phyloP scores from a whole-genome alignment of 139 green algal species.

The Micractinium conductrix region DNA sequence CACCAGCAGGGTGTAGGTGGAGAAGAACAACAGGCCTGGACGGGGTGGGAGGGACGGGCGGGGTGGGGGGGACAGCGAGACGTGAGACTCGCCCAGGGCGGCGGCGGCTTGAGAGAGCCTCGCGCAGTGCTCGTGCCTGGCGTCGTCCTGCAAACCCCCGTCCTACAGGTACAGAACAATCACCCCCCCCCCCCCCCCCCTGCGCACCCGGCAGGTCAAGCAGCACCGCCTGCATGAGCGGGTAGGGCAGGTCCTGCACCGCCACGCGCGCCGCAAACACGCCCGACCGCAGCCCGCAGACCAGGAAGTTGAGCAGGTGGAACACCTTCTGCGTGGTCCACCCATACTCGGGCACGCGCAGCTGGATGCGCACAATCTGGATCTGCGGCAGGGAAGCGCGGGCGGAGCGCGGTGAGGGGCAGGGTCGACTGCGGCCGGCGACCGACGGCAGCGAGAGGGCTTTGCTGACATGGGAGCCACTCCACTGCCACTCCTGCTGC shows the following conservation, averaged over 20 bases:
- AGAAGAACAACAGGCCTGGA: conserved; percentile 96
- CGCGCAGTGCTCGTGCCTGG: no score
- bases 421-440: not conserved
- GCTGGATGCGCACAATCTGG: conserved; percentile 91
- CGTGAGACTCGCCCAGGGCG: no score
- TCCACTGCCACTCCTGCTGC: no score
- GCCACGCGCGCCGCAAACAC: conserved; percentile 81
- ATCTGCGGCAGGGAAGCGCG: conserved; percentile 53
- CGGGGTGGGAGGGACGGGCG: no score
- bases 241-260: conserved; percentile 47
- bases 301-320: conserved; percentile 95
- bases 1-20: conserved; percentile 97
- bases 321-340: conserved; percentile 99
- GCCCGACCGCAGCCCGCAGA: conserved; percentile 72
- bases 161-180: no score
- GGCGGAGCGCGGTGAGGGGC: not conserved
- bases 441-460: not conserved
- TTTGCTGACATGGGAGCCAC: no score
- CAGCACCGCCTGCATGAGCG: conserved; percentile 68
- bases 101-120: no score
- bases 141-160: no score
- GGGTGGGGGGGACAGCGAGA: not conserved
- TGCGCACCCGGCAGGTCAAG: conserved; percentile 86
- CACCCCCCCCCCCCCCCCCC: not conserved
- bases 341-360: conserved; percentile 95